Conservation (phyloP, 257 asterid species). For the Mitragyna speciosa region DNA sequence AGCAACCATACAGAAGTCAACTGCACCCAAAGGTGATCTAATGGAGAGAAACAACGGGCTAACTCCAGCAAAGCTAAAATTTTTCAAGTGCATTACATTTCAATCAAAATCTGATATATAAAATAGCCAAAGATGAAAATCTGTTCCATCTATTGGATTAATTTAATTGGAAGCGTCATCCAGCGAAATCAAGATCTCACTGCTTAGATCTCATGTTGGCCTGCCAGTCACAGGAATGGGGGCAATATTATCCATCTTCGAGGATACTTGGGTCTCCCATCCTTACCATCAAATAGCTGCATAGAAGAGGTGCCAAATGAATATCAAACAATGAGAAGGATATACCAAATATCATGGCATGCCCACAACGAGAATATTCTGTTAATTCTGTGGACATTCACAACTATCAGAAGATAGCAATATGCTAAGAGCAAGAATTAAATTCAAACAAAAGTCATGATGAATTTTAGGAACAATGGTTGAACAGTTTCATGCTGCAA, state of each 20-base stretch:
- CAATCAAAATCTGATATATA: slow-evolving; percentile 1
- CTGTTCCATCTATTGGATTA: slow-evolving; percentile 5
- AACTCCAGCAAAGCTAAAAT: not conserved
- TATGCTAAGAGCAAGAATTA: not conserved
- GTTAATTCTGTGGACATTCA: not conserved
- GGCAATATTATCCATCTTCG: slow-evolving; percentile 96
- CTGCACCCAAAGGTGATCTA: not conserved
- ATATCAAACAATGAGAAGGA: slow-evolving; percentile 16
- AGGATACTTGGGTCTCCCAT: slow-evolving; percentile 85
- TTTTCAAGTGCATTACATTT: not conserved
- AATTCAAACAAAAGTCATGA: too few species aligned
- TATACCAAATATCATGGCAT: not conserved
- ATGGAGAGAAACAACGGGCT: not conserved
- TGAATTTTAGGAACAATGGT: not conserved
- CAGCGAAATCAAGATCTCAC: slow-evolving; percentile 4
- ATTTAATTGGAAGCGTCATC: slow-evolving; percentile 22
- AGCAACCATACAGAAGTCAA: not conserved
- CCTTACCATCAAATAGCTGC: slow-evolving; percentile 97
- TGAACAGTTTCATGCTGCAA: not conserved
- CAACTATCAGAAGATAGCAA: not conserved
- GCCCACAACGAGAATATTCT: not conserved
- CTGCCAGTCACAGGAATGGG: slow-evolving; percentile 56
- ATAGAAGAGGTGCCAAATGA: slow-evolving; percentile 19
- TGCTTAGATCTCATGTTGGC: not conserved
- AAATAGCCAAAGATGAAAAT: not conserved